phyloP scores from a whole-genome alignment of 1,284 basidiomycete species.

The Ganoderma sinense region DNA sequence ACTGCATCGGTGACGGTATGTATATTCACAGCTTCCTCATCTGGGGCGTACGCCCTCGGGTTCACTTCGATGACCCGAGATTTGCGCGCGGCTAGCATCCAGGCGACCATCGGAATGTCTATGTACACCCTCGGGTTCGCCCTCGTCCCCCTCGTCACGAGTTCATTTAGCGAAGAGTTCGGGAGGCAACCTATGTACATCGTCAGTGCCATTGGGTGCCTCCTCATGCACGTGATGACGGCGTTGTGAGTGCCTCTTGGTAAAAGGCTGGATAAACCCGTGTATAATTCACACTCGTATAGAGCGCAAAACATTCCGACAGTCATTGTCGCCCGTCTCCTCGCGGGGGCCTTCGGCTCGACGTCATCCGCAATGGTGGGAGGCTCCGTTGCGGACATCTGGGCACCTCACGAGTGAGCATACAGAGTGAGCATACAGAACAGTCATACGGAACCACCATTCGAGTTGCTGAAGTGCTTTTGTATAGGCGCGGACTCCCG shows the following conservation, averaged over 20 bases:
- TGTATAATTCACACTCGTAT: not conserved
- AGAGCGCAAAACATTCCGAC: slow-evolving; percentile 75
- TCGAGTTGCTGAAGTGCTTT: not conserved
- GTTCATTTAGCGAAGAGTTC: slow-evolving; percentile 82
- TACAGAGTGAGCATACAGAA: too few relatives aligned
- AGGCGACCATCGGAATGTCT: slow-evolving; percentile 67
- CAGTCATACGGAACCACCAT: not conserved
- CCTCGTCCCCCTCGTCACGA: slow-evolving; percentile 74
- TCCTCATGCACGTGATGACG: slow-evolving; percentile 65
- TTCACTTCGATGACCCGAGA: slow-evolving; percentile 70
- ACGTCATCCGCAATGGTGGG: slow-evolving; percentile 81
- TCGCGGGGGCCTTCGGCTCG: slow-evolving; percentile 75
- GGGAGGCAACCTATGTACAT: slow-evolving; percentile 77
- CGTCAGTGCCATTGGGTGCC: slow-evolving; percentile 60
- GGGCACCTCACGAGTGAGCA: slow-evolving; percentile 62
- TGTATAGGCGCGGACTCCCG: slow-evolving; percentile 67
- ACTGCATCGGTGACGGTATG: not conserved
- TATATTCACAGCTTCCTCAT: slow-evolving; percentile 53
- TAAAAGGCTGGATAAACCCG: not conserved
- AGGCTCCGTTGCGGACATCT: slow-evolving; percentile 80
- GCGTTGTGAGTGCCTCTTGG: slow-evolving; percentile 58
- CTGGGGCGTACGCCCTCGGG: slow-evolving; percentile 65
- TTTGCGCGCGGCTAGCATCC: slow-evolving; percentile 62
- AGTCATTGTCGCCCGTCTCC: slow-evolving; percentile 70
- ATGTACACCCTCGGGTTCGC: slow-evolving; percentile 76